phyloP scores from a whole-genome alignment of 495 filamentous ascomycete species.

The Tetracladium setigerum region DNA sequence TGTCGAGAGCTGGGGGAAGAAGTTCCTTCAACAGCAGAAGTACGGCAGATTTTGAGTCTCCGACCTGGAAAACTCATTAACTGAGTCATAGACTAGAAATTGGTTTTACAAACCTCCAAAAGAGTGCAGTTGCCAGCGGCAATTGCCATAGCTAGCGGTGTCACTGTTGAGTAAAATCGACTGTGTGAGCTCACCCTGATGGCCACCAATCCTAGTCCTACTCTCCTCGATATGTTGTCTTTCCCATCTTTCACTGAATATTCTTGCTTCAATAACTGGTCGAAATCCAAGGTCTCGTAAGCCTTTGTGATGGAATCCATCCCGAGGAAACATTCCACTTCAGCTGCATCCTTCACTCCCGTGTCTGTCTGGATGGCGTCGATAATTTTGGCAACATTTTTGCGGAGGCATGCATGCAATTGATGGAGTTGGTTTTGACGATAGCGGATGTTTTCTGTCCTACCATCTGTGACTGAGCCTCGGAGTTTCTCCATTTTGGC shows the following conservation, averaged over 20 bases:
- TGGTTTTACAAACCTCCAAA: slow-evolving; percentile 10
- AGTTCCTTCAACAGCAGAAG: not conserved
- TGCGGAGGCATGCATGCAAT: slow-evolving; percentile 3
- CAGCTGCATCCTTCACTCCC: not conserved
- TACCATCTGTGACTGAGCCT: slow-evolving; percentile 9
- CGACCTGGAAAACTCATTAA: too few species aligned
- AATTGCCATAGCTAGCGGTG: slow-evolving; percentile 5
- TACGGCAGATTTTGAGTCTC: not conserved
- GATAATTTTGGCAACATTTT: not conserved
- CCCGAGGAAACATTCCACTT: slow-evolving; percentile 8
- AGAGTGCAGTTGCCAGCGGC: slow-evolving; percentile 14
- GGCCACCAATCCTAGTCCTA: slow-evolving; percentile 6
- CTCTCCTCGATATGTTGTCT: slow-evolving; percentile 5
- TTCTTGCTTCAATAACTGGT: slow-evolving; percentile 10
- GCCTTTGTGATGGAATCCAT: slow-evolving; percentile 3
- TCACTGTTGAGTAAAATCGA: slow-evolving; percentile 12
- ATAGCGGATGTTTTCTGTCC: slow-evolving; percentile 13
- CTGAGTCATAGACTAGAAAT: not conserved
- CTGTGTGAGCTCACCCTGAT: slow-evolving; percentile 6
- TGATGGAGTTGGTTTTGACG: slow-evolving; percentile 10
- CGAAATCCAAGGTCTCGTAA: slow-evolving; percentile 14
- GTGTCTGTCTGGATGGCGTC: slow-evolving; percentile 6
- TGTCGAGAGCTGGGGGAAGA: slow-evolving; percentile 8
- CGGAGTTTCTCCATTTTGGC: not conserved
- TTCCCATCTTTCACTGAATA: slow-evolving; percentile 13